A percentile compares a stretch with the other conserved stretches of the same genome.
These are phyloP conservation scores for Discostella stelligera DNA, from an alignment of 352 stramenopile genomes.

Conservation along the genomic window DNA sequence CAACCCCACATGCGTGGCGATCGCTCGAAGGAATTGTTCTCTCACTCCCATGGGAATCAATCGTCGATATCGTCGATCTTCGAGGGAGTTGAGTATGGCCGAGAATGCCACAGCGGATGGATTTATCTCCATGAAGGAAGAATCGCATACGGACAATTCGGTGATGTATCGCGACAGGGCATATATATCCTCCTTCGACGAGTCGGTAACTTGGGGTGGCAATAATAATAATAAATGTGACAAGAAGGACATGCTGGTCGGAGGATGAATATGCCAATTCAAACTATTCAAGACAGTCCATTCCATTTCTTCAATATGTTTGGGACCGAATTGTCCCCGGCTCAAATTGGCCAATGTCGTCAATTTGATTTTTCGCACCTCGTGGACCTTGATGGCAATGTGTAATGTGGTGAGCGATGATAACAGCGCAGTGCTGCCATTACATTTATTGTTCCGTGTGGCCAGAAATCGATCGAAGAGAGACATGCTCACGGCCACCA, in stretches of 20 bases:
- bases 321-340: slow-evolving; percentile 64
- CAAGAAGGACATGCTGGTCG: slow-evolving; percentile 68
- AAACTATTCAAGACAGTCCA: slow-evolving; percentile 59
- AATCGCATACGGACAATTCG: slow-evolving; percentile 66
- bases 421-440: slow-evolving; percentile 65
- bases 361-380: slow-evolving; percentile 71
- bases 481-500: slow-evolving; percentile 68
- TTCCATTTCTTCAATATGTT: slow-evolving; percentile 80
- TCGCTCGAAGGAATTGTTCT: slow-evolving; percentile 48
- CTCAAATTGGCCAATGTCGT: slow-evolving; percentile 69
- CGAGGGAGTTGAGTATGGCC: slow-evolving; percentile 58
- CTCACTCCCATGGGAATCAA: slow-evolving; percentile 31
- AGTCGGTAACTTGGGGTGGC: slow-evolving; percentile 50
- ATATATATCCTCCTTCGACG: slow-evolving; percentile 61
- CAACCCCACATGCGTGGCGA: slow-evolving; percentile 47
- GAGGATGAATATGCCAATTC: slow-evolving; percentile 74
- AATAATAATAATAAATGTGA: slow-evolving; percentile 64
- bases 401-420: slow-evolving; percentile 69
- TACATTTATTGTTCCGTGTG: slow-evolving; percentile 61
- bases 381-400: slow-evolving; percentile 77
- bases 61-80: slow-evolving; percentile 45
- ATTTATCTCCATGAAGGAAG: slow-evolving; percentile 55
- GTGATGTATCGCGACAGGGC: slow-evolving; percentile 67
- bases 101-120: slow-evolving; percentile 62
- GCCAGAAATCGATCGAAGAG: slow-evolving; percentile 79